These are phyloP conservation scores for Xerocomus amazonicus DNA, from an alignment of 1,284 basidiomycete genomes.

Conservation along the genomic window DNA sequence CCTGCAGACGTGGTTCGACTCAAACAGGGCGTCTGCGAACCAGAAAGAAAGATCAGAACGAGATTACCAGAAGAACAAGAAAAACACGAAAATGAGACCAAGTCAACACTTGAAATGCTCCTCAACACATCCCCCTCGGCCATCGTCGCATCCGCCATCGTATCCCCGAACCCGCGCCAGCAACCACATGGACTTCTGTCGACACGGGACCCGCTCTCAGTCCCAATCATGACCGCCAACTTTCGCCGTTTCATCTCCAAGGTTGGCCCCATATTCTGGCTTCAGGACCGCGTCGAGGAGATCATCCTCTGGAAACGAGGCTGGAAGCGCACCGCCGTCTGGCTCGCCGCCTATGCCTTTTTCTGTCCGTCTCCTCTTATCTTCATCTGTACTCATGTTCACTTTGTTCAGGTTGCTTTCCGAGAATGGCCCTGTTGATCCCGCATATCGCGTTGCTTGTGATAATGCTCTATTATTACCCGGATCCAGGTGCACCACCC, in stretches of 20 bases:
- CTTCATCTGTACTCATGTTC: not conserved
- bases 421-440: slow-evolving; percentile 58
- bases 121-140: slow-evolving; percentile 10
- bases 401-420: slow-evolving; percentile 55
- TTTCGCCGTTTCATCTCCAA: slow-evolving; percentile 69
- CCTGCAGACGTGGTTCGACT: slow-evolving; percentile 46
- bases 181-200: slow-evolving; percentile 35
- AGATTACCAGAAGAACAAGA: slow-evolving; percentile 39
- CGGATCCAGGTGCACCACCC: slow-evolving; percentile 27
- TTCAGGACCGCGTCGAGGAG: slow-evolving; percentile 75
- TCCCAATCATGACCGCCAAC: slow-evolving; percentile 68
- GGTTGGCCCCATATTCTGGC: slow-evolving; percentile 69
- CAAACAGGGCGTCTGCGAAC: slow-evolving; percentile 34
- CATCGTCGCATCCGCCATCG: slow-evolving; percentile 18
- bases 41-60: slow-evolving; percentile 42
- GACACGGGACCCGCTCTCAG: slow-evolving; percentile 60
- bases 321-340: slow-evolving; percentile 59
- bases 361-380: slow-evolving; percentile 49
- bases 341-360: slow-evolving; percentile 67
- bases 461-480: slow-evolving; percentile 46
- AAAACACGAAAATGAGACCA: slow-evolving; percentile 20
- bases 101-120: slow-evolving; percentile 26
- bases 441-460: slow-evolving; percentile 55
- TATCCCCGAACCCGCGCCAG: slow-evolving; percentile 21
- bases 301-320: slow-evolving; percentile 69